These are phyloP conservation scores for Trifolium pratense DNA, from an alignment of 306 rosid species.

Conservation along the genomic window DNA sequence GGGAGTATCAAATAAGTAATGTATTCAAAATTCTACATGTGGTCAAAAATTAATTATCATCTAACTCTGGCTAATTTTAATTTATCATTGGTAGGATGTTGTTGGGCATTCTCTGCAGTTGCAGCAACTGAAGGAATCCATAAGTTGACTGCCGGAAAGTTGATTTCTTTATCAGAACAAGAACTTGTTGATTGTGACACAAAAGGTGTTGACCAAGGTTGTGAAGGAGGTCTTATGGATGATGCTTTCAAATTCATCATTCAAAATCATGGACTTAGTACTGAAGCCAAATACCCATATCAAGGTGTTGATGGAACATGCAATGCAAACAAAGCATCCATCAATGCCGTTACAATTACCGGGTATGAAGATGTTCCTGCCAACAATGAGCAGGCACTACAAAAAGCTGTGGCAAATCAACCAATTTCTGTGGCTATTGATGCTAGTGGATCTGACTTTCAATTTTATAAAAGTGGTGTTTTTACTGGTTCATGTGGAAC, in stretches of 20 bases:
- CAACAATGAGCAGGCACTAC: slow-evolving; percentile 47
- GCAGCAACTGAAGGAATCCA: slow-evolving; percentile 57
- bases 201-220: slow-evolving; percentile 48
- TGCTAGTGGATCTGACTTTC: slow-evolving; percentile 49
- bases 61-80: not conserved
- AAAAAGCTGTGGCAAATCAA: slow-evolving; percentile 50
- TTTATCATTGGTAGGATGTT: slow-evolving; percentile 43
- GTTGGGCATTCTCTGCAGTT: slow-evolving; percentile 59
- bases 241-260: slow-evolving; percentile 52
- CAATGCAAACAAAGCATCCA: slow-evolving; percentile 14
- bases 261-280: slow-evolving; percentile 41
- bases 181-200: slow-evolving; percentile 60
- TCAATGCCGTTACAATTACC: slow-evolving; percentile 36
- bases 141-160: slow-evolving; percentile 32
- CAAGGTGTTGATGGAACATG: slow-evolving; percentile 42
- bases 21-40: not conserved
- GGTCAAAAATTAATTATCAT: not conserved
- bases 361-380: slow-evolving; percentile 50
- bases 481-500: slow-evolving; percentile 55
- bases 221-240: slow-evolving; percentile 52
- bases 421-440: slow-evolving; percentile 58
- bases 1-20: not conserved
- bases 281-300: slow-evolving; percentile 48
- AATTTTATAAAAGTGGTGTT: slow-evolving; percentile 50
- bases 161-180: slow-evolving; percentile 51